These are phyloP conservation scores for Candida maltosa DNA, from an alignment of 805 yeast species.

Conservation along the genomic window DNA sequence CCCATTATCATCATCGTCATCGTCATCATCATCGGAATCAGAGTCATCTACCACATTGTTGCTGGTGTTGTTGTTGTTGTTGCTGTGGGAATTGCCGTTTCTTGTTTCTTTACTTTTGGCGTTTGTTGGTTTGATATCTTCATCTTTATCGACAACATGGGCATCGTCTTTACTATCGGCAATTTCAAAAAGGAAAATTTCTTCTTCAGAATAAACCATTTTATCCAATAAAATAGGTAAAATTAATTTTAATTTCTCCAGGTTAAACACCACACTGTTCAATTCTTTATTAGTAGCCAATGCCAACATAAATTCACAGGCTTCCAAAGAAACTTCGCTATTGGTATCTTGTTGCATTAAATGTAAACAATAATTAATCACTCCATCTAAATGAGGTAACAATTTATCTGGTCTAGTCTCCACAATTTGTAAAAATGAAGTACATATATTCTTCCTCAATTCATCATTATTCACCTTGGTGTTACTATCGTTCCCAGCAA, in stretches of 20 bases:
- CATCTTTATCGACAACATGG: conserved; percentile 73
- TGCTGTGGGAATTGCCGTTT: conserved; percentile 7
- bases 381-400: conserved; percentile 79
- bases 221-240: conserved; percentile 75
- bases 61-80: neutral
- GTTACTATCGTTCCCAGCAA: conserved; percentile 57
- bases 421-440: conserved; percentile 66
- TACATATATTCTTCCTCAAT: conserved; percentile 73
- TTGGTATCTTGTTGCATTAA: conserved; percentile 56
- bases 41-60: conserved; percentile 16
- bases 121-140: conserved; percentile 81
- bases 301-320: conserved; percentile 84
- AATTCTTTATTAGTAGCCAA: conserved; percentile 63
- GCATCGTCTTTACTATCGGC: conserved; percentile 76
- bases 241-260: conserved; percentile 56
- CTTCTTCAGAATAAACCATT: conserved; percentile 88
- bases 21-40: conserved; percentile 62
- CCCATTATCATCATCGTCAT: conserved; percentile 68
- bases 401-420: conserved; percentile 80
- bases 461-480: conserved; percentile 46
- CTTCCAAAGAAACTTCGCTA: conserved; percentile 82
- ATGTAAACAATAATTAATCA: conserved; percentile 78
- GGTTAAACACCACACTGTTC: conserved; percentile 33
- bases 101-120: conserved; percentile 57
- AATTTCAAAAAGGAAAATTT: conserved; percentile 58